These are phyloP conservation scores for Tolypocladium endophyticum DNA, from an alignment of 2,329 filamentous ascomycete genomes.

Conservation along the genomic window DNA sequence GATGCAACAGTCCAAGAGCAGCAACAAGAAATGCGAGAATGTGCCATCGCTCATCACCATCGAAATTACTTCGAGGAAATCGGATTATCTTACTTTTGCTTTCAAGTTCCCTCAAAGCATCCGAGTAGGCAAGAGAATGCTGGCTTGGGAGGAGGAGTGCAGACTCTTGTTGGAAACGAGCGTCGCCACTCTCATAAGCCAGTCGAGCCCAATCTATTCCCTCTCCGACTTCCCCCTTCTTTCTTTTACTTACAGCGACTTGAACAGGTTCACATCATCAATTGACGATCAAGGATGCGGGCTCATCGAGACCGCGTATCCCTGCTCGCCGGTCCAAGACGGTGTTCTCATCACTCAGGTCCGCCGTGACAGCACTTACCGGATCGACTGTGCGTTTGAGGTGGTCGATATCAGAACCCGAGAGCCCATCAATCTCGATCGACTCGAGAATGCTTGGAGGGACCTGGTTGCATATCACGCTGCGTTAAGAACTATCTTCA, in stretches of 20 bases:
- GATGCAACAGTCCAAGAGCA: too few species aligned
- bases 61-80: not conserved
- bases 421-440: not conserved
- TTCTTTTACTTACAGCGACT: not conserved
- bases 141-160: not conserved
- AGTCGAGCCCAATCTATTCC: not conserved
- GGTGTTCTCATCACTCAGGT: not conserved
- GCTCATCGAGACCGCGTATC: not conserved
- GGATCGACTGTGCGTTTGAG: not conserved
- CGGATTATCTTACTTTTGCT: not conserved
- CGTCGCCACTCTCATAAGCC: not conserved
- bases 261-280: not conserved
- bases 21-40: not conserved
- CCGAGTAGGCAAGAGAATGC: not conserved
- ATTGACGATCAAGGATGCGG: not conserved
- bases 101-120: not conserved
- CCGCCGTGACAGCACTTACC: not conserved
- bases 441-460: not conserved
- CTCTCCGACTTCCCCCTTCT: not conserved
- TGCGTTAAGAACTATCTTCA: not conserved
- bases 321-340: not conserved
- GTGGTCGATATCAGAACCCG: not conserved
- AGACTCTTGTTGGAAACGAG: not conserved
- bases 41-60: not conserved
- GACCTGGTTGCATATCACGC: not conserved